Evolutionary conservation across 768 basidiomycete genomes (phyloP), one percentile per base, ranked within the genome.

Genomic region (Naganishia onofrii): DNA sequence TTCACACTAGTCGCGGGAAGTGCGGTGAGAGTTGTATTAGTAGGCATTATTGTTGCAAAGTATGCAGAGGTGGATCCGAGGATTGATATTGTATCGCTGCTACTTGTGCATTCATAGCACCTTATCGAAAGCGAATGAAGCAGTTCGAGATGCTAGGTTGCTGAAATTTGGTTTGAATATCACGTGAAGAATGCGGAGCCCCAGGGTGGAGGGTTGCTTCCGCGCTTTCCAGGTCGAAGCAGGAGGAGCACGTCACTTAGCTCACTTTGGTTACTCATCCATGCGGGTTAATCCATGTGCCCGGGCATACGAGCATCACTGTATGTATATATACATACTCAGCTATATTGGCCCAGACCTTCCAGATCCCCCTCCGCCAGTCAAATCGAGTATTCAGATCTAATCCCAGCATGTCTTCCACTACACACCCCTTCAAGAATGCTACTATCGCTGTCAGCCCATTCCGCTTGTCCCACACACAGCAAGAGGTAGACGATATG

Each of bases 1-100:
- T 80, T 79, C 54, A 70, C 54, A 23, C 57, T 68, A 5, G 74
- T 67, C 19, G 67, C 56, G 21, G 71, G 71, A 38, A 69, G 67
- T n/a, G 71, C 71, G 12, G 71, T 65, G 15, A 70, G 17, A 44
- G 53, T 57, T 28, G 66, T 17, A 19, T 31, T 36, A 12, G 53
- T 55, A n/a, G 67, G 23, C 67, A 68, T 68, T 3, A 21, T 42
- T 42, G 34, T 42, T 10, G 42, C 36, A 42, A 17, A 42, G 42
- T 2, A 15, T 10, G 42, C 7, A 10, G 42, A 17, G 2, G 15
- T 53, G 52, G 8, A 12, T 53, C 5, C 3, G 17, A 3, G n/a
- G n/a, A 3, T 3, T 23, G 15, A 23, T 23, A n/a, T 6, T 53
- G 52, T 23, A n/a, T n/a, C n/a, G n/a, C n/a, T n/a, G n/a, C n/a